Base-by-base conservation (phyloP, 495 filamentous ascomycete species). In the Talaromyces borbonicus region DNA sequence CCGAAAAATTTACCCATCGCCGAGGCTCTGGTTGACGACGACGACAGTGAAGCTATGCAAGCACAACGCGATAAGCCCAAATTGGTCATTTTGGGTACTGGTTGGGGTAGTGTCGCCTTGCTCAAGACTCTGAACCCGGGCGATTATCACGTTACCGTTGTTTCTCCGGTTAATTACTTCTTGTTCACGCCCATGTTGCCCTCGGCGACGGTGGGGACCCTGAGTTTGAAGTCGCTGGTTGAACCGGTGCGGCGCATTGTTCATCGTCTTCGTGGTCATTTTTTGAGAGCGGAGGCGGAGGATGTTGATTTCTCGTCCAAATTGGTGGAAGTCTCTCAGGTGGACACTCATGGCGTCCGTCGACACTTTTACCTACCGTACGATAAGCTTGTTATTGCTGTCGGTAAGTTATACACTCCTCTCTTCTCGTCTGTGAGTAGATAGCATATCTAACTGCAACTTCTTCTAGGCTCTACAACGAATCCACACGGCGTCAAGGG, bases 151-250 rank as follows among this genome's bases (percentile, higher is more conserved):
- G 79, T 97, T 53, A 95, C 89, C 9, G 86, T 97, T 27, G 81
- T 99, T 33, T 92, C 86, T 1, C 90, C 93, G 1, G 83, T 81
- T 23, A 97, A 97, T 53, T 93, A 97, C 66, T 99, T 99, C 66
- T 63, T 97, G 29, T 99, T 97, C 61, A 97, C 93, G 1, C 93
- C 93, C 2, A 95, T 99, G 86, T 71, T 99, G 16, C 93, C 93
- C 1, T 90, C 85, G 16, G 93, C 90, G 6, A 99, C 93, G 0
- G 93, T 99, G 20, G 93, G 93, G 0, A 99, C 93, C 0, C 64
- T 99, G 47, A 92, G 94, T 52, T 72, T 96, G 53, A 73, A 88
- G 52, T 92, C 87, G 19, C 65, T 99, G 51, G 85, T 95, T 15
- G 93, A 99, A 64, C 93, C 93, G 1, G 85, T 99, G 40, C 74